These are phyloP conservation scores for Russula compacta DNA, from an alignment of 768 basidiomycete genomes.

Conservation along the genomic window DNA sequence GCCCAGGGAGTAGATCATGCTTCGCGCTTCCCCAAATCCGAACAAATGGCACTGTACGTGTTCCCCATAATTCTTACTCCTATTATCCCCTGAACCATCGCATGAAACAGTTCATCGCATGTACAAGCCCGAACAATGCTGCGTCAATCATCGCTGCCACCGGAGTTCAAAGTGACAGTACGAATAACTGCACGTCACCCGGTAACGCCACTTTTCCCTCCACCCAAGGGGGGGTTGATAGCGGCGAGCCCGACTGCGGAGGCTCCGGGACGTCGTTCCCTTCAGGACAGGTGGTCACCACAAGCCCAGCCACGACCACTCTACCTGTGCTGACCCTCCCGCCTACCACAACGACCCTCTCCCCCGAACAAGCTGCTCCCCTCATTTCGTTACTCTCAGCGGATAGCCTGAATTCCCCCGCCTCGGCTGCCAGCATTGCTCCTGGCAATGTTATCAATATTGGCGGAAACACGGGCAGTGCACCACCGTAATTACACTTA, in stretches of 20 bases:
- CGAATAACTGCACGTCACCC: conserved; percentile 23
- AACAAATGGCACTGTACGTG: conserved; percentile 38
- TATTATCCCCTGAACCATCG: background rate
- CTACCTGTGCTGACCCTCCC: conserved; percentile 23
- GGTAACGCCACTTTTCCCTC: conserved; percentile 19
- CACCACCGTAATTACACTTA: conserved; percentile 5
- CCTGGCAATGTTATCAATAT: background rate
- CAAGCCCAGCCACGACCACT: conserved; percentile 24
- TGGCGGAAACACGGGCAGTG: background rate
- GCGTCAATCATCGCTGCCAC: conserved; percentile 36
- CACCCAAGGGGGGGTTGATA: background rate
- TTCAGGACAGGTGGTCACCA: conserved; percentile 24
- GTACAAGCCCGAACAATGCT: conserved; percentile 43
- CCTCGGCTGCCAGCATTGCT: conserved; percentile 25
- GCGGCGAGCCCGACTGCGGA: background rate
- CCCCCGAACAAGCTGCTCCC: conserved; percentile 34
- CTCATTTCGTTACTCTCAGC: background rate
- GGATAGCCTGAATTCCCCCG: conserved; percentile 26
- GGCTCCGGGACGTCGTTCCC: background rate
- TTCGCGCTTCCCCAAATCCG: conserved; percentile 43
- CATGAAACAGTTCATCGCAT: conserved; percentile 35
- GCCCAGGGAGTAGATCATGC: conserved; percentile 33
- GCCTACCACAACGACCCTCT: conserved; percentile 35
- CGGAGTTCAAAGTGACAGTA: conserved; percentile 38
- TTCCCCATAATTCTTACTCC: background rate